Base-by-base conservation (phyloP, 495 filamentous ascomycete species). In the Trichoderma reesei region DNA sequence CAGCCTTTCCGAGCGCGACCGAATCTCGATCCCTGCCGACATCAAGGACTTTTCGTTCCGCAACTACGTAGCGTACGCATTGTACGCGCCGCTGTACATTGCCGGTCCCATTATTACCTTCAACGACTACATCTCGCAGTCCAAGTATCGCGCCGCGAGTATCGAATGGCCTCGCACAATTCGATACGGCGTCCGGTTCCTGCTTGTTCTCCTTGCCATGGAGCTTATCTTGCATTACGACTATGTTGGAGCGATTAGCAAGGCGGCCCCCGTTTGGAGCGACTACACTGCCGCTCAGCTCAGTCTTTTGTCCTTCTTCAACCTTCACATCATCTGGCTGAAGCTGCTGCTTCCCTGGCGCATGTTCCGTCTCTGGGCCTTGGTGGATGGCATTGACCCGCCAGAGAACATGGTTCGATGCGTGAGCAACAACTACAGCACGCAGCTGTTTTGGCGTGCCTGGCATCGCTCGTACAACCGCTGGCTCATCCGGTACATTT, bases 401-500 rank as follows among this genome's bases (percentile, higher is more conserved):
- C 92, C 94, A 3, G 94, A 99, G 73, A 99, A 99, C 76, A 94
- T 99, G 90, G 82, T 98, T 61, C 91, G 94, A 69, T 99, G 94
- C 78, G 90, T 97, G 77, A 90, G 86, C 68, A 85, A 99, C 76
- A 98, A 98, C 73, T 96, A 92, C 78, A 92, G 88, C 63, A 86
- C 90, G 7, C 80, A 90, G n/a, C 86, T 84, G 33, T 99, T 99
- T 78, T 99, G 94, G 94, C 89, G 94, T 63, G 82, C 85, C 65
- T 98, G 95, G 95, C 94, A 99, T 74, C 86, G 91, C 42, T 89
- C 85, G 67, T 98, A 88, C 78, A 96, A 98, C 76, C 86, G 90
- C 64, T 99, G 92, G 92, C 85, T 91, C 65, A 78, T 97, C 48
- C 85, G 94, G 26, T 99, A 99, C 77, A 87, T 99, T 65, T 99